Base-by-base conservation (phyloP, 2,329 filamentous ascomycete genomes). In the Talaromyces islandicus region DNA sequence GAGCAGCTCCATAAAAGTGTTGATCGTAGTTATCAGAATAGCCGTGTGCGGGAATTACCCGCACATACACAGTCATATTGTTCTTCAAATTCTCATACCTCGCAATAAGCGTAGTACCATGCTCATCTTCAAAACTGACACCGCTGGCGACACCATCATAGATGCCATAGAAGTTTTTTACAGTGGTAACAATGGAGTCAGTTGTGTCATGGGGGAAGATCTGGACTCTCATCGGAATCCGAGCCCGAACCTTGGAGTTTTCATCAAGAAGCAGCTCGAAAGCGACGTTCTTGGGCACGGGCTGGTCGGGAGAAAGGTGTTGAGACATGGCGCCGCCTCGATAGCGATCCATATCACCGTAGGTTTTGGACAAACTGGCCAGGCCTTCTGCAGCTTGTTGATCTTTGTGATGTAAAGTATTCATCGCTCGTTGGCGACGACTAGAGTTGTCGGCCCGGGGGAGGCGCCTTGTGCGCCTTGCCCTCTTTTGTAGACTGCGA, bases 111-210 rank as follows among this genome's bases (percentile, higher is more conserved):
- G 90, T 96, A 70, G 90, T 93, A 69, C 91, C 91, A 69, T 89
- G 81, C 65, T 90, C 86, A 75, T 97, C 93, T 77, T 97, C 93
- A 71, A 99, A 97, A 78, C 91, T 96, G 71, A 99, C 89, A 66
- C 94, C 92, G 72, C 88, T 88, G 67, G 85, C 86, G 67, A 85
- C 84, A 63, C 85, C 87, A 65, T 93, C 90, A 74, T 97, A 97
- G 66, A 99, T 84, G 63, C 94, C 94, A 73, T 96, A 97, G 79
- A 97, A 97, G 81, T 97, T 97, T 83, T 96, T 97, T 71, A 97
- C 93, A 1, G 94, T 97, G 14, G 92, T 94, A 65, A 97, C 91
- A 78, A 99, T 99, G 38, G 92, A 97, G 73, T 97, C 93, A 24
- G 93, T 97, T 57, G 91, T 92, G 80, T 99, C 94, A 76, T 97